Conservation (phyloP, 176 grass and related monocot species). For the Dendrocalamus sinicus region DNA sequence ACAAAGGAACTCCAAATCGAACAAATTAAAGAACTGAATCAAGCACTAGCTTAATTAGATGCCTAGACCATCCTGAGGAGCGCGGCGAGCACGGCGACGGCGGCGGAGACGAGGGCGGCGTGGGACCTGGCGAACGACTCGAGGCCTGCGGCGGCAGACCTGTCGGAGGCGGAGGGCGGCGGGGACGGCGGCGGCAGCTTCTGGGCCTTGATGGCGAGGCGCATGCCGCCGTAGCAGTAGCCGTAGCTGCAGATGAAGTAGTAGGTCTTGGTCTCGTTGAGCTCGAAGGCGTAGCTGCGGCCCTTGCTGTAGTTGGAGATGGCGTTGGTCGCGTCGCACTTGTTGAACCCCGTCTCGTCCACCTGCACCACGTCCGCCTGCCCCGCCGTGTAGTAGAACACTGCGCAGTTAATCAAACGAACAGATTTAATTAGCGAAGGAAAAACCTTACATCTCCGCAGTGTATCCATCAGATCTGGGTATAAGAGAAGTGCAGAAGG, state of each 20-base stretch:
- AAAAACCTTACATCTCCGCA: not conserved
- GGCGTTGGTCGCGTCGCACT: slow-evolving; percentile 70
- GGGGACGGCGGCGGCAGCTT: slow-evolving; percentile 66
- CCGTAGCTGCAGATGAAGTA: slow-evolving; percentile 99
- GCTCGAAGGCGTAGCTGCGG: slow-evolving; percentile 83
- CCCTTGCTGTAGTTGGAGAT: slow-evolving; percentile 99
- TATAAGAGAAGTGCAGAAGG: not conserved
- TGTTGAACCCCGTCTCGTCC: slow-evolving; percentile 87
- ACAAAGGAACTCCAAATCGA: not conserved
- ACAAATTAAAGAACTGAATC: not conserved
- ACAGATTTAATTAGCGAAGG: not conserved
- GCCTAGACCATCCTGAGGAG: slow-evolving; percentile 50
- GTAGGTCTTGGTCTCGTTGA: slow-evolving; percentile 92
- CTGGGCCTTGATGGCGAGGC: slow-evolving; percentile 70
- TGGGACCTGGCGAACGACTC: slow-evolving; percentile 10
- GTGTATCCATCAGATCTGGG: slow-evolving; percentile 39
- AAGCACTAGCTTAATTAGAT: not conserved
- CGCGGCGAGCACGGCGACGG: slow-evolving; percentile 43
- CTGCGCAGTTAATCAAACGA: slow-evolving; percentile 23
- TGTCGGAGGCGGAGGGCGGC: slow-evolving; percentile 31
- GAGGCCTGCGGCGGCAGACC: slow-evolving; percentile 12
- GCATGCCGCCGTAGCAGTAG: slow-evolving; percentile 92
- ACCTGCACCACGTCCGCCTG: slow-evolving; percentile 91
- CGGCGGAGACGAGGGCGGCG: slow-evolving; percentile 39
- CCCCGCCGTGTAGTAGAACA: slow-evolving; percentile 98